phyloP scores from a whole-genome alignment of 305 asterid genomes.

The Fraxinus ornus region DNA sequence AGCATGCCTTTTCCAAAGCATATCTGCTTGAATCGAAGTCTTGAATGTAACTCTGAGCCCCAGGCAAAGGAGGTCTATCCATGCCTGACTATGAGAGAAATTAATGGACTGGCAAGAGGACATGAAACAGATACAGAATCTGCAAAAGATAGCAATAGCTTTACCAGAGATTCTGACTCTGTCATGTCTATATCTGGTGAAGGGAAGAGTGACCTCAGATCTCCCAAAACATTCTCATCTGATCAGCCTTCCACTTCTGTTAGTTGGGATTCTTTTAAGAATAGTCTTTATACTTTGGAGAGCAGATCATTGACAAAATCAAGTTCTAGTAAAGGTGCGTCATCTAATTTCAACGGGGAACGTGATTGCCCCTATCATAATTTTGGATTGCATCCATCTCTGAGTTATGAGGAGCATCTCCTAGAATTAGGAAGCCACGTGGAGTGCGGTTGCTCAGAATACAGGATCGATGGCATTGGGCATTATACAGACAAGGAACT shows the following conservation, averaged over 20 bases:
- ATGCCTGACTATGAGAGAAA: not conserved
- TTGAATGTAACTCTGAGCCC: slow-evolving; percentile 22
- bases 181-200: slow-evolving; percentile 31
- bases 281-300: slow-evolving; percentile 36
- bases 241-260: slow-evolving; percentile 37
- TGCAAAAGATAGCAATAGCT: slow-evolving; percentile 42
- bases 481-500: slow-evolving; percentile 34
- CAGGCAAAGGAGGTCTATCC: slow-evolving; percentile 17
- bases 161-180: slow-evolving; percentile 39
- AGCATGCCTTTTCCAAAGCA: slow-evolving; percentile 56
- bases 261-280: slow-evolving; percentile 30
- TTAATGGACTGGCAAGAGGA: slow-evolving; percentile 23
- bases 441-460: slow-evolving; percentile 43
- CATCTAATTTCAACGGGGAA: slow-evolving; percentile 28
- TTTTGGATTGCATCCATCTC: slow-evolving; percentile 26
- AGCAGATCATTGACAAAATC: slow-evolving; percentile 34
- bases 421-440: slow-evolving; percentile 35
- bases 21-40: slow-evolving; percentile 34
- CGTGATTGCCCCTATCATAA: slow-evolving; percentile 24
- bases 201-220: slow-evolving; percentile 25
- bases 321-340: slow-evolving; percentile 26
- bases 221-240: slow-evolving; percentile 30
- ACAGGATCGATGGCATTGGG: slow-evolving; percentile 25
- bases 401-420: slow-evolving; percentile 38
- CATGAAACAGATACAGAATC: slow-evolving; percentile 40